These are phyloP conservation scores for Colletotrichum plurivorum DNA, from an alignment of 2,329 filamentous ascomycete species.

Conservation along the genomic window DNA sequence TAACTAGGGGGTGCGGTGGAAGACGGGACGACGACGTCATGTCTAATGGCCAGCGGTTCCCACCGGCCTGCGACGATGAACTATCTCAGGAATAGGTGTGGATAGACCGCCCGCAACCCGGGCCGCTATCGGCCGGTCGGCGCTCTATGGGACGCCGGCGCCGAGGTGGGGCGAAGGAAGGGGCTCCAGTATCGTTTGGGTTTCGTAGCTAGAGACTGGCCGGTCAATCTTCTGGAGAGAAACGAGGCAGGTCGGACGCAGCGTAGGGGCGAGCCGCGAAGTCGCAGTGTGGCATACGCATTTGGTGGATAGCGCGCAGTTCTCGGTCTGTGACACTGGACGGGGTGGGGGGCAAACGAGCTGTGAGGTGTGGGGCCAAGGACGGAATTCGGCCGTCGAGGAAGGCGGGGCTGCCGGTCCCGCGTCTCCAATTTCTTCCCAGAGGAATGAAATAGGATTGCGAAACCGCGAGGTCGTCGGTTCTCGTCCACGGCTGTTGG, in stretches of 20 bases:
- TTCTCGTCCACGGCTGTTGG: conserved; percentile 13
- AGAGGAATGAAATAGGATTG: conserved; percentile 1
- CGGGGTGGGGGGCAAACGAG: not conserved
- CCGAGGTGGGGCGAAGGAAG: conserved; percentile 12
- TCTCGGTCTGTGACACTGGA: not conserved
- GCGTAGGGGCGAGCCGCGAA: conserved; percentile 37
- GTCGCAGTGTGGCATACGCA: too few relatives aligned
- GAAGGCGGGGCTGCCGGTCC: not conserved
- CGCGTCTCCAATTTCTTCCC: too few relatives aligned
- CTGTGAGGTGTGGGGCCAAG: not conserved
- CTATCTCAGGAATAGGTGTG: not conserved
- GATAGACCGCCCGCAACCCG: not conserved
- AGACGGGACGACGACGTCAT: conserved; percentile 36
- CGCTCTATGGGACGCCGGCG: conserved; percentile 21
- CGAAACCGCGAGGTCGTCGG: conserved; percentile 26
- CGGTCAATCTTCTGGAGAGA: not conserved
- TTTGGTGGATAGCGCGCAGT: not conserved
- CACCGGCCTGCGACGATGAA: conserved; percentile 25
- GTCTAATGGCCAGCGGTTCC: conserved; percentile 17
- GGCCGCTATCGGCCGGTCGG: conserved; percentile 34
- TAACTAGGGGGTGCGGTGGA: conserved; percentile 12
- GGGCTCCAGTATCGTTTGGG: not conserved
- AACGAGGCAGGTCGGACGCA: conserved; percentile 12
- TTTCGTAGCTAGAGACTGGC: not conserved
- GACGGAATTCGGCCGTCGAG: conserved; percentile 36